phyloP scores from a whole-genome alignment of 257 asterid species.

The Misopates orontium region DNA sequence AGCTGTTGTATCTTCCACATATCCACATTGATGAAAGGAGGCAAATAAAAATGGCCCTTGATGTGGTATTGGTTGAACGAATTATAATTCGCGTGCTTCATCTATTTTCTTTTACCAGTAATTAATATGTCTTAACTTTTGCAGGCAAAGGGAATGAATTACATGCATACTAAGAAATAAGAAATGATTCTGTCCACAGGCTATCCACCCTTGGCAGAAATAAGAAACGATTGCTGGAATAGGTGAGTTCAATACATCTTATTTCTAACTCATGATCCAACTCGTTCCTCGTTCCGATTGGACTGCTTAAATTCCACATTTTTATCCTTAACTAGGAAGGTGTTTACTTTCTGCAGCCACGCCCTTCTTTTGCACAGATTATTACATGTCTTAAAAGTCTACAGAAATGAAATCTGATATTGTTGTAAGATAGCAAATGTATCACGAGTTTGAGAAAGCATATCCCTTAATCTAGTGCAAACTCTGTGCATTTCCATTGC shows the following conservation, averaged over 20 bases:
- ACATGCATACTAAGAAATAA: conserved; percentile 74
- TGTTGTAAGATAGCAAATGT: conserved; percentile 35
- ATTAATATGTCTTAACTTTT: no score
- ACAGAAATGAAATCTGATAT: conserved; percentile 39
- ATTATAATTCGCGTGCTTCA: no score
- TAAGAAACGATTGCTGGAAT: conserved; percentile 83
- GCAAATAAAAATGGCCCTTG: no score
- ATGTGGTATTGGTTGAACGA: no score
- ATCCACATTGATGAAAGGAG: conserved; percentile 79
- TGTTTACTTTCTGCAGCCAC: no score
- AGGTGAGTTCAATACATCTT: no score
- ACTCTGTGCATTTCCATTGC: no score
- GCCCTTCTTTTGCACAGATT: conserved; percentile 81
- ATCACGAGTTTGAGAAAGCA: conserved; percentile 24
- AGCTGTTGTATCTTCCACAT: conserved; percentile 75
- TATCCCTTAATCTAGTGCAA: no score
- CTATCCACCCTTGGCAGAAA: conserved; percentile 76
- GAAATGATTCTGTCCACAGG: conserved; percentile 80
- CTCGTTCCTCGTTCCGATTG: neutral
- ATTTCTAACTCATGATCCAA: no score
- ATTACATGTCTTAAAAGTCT: conserved; percentile 75
- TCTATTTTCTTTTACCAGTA: no score
- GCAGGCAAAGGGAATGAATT: no score
- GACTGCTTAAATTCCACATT: neutral
- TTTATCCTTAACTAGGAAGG: neutral